Base-by-base conservation (phyloP, 306 rosid species). In the Mimosa bimucronata region DNA sequence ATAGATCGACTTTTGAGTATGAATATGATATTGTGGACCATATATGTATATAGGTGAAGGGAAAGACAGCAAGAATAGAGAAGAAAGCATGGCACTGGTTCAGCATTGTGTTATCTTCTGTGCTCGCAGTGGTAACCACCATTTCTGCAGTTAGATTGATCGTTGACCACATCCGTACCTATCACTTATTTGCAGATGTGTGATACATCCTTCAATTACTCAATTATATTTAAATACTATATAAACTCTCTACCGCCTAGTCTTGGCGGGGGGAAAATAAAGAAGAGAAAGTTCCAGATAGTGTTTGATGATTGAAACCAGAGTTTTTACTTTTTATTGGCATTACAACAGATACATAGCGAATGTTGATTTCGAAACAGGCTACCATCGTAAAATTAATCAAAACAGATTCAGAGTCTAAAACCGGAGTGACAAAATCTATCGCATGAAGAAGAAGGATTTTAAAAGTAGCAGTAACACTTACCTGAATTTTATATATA, bases 1-100 rank as follows among this genome's bases (percentile, higher is more conserved):
- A 11, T 45, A n/a, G 18, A 3, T 50, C 15, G 15, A 6, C 9
- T 16, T 50, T 7, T 50, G 23, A 18, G 25, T 18, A 21, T 9
- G 62, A 55, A 13, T 44, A 44, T 44, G 12, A 12, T 44, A 10
- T 44, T 44, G 16, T 42, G 50, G 14, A 44, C 9, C 50, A 44
- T 44, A 44, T 44, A 11, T 60, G 66, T 40, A 83, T 40, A 83
- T 45, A 88, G 94, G 82, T 88, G 0, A 90, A 90, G 85, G 92
- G 88, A 64, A 85, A 77, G 79, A 71, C 83, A 1, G 86, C 85
- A 26, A 78, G 83, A 70, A 62, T n/a, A 55, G 89, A 83, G 83
- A 83, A 90, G 70, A 86, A 57, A 31, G 75, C 74, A 2, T 90
- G 94, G 89, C 92, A 90, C 50, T 90, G 90, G 87, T 81, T 84